Evolutionary conservation across 345 rosid genomes (phyloP), one percentile per base, ranked within the genome.

Genomic region (Acer yangbiense): DNA sequence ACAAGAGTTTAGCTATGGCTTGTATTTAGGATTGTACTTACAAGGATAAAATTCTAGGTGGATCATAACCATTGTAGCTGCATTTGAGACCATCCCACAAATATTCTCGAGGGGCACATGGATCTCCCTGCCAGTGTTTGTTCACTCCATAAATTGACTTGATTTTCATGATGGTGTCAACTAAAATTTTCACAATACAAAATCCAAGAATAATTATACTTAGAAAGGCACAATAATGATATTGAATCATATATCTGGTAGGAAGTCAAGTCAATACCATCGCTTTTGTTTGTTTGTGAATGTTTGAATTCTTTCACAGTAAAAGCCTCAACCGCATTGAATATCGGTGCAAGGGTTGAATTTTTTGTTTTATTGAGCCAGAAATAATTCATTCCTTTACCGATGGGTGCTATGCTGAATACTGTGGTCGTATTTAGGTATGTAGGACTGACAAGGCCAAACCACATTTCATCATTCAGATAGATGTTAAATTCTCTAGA

Each of bases 41-140:
- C 67, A 63, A 27, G 39, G 35, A 10, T 2, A 58, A 11, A 1
- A 58, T 58, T 58, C 63, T 58, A 7, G 63, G 63, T 6, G 63
- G 62, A 48, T 3, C 50, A 10, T 46, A 44, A 8, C 62, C 25
- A 58, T 58, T 7, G 25, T 58, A n/a, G 63, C 63, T 58, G 63
- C 63, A 58, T 6, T 58, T 1, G 25, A 58, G 63, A 58, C 63
- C 63, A 58, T 18, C 63, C 63, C 63, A 58, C 3, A 3, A 18
- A n/a, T 58, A 58, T 58, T 23, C 63, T 58, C 1, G 25, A 0
- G 63, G 25, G 63, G 63, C 25, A 58, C 63, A 58, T 58, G 63
- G 63, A 58, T 58, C 63, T 1, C 63, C 63, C n/a, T 58, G 63
- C 63, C 63, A 58, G 20, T 58, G 63, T 58, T 58, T 58, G 63